Conservation (phyloP, 2,329 filamentous ascomycete species). For the Pseudogymnoascus sp. region DNA sequence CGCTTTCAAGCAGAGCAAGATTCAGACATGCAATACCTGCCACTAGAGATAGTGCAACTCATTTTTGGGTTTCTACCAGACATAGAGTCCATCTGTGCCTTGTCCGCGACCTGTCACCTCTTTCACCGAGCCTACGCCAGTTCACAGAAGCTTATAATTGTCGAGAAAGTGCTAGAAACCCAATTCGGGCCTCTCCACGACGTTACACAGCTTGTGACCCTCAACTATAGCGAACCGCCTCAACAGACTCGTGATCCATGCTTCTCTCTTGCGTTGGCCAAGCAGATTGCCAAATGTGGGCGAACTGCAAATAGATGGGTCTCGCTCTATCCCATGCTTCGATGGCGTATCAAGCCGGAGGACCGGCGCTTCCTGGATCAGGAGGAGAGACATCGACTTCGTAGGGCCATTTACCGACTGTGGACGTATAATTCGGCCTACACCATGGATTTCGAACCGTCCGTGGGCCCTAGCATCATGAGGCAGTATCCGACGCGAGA, state of each 20-base stretch:
- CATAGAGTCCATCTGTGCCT: slow-evolving; percentile 1
- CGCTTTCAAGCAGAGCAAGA: not conserved
- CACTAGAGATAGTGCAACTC: slow-evolving; percentile 10
- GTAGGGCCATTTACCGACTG: slow-evolving; percentile 26
- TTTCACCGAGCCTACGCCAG: slow-evolving; percentile 5
- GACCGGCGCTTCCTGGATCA: slow-evolving; percentile 24
- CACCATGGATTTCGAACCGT: slow-evolving; percentile 19
- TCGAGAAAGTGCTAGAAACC: slow-evolving; percentile 2
- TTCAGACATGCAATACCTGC: slow-evolving; percentile 10
- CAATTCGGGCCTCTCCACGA: slow-evolving; percentile 11
- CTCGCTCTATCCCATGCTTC: slow-evolving; percentile 27
- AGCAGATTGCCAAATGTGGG: slow-evolving; percentile 25
- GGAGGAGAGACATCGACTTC: slow-evolving; percentile 24
- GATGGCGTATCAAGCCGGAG: slow-evolving; percentile 26
- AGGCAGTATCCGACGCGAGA: not conserved
- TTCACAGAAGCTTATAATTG: slow-evolving; percentile 10
- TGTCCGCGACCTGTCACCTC: slow-evolving; percentile 1
- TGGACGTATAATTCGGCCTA: slow-evolving; percentile 28
- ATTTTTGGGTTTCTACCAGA: slow-evolving; percentile 5
- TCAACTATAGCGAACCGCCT: slow-evolving; percentile 1
- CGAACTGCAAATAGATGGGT: slow-evolving; percentile 26
- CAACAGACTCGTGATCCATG: not conserved
- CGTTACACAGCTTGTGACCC: slow-evolving; percentile 11
- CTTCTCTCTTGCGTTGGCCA: slow-evolving; percentile 10
- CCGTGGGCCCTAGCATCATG: not conserved